Base-by-base conservation (phyloP, 306 rosid species). In the Lupinus albus region DNA sequence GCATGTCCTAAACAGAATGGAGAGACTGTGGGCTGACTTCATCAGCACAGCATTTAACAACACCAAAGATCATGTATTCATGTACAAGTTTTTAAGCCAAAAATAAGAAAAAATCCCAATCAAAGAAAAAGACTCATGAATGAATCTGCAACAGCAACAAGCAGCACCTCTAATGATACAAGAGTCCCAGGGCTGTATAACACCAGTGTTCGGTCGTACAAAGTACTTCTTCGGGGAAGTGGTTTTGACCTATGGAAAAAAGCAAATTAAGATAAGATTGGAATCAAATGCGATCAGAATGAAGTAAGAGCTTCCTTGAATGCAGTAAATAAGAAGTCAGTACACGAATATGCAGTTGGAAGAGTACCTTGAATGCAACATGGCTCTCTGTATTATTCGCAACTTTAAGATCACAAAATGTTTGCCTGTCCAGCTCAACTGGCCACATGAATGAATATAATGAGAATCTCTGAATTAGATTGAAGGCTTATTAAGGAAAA, bases 181-280 rank as follows among this genome's bases (percentile, higher is more conserved):
- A 14, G 96, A 86, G 68, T 86, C 97, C 97, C 88, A 76, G 47
- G 97, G 91, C 49, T 84, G 87, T 71, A 93, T 48, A 57, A 93
- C 85, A 50, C 99, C 97, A 5, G 90, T 84, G 79, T 93, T 93
- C 32, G 99, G 99, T 48, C 99, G 93, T 61, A 93, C 99, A 17
- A 90, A 93, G 84, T 90, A 93, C 86, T 83, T 93, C 81, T 90
- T 93, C 4, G 99, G 99, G 1, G 99, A 93, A 75, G 99, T 93
- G 46, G 99, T 90, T 86, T 93, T 93, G 79, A 93, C 99, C 99
- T 93, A 75, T 12, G n/a, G 78, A 78, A 25, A 25, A 32, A 18
- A 79, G 21, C 0, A 14, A 76, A 59, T 2, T 48, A 68, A 10
- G n/a, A 71, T 6, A 49, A 42, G 33, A 30, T 57, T 49, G 8